These are phyloP conservation scores for Ogataea saltuana DNA, from an alignment of 805 yeast genomes.

Conservation along the genomic window DNA sequence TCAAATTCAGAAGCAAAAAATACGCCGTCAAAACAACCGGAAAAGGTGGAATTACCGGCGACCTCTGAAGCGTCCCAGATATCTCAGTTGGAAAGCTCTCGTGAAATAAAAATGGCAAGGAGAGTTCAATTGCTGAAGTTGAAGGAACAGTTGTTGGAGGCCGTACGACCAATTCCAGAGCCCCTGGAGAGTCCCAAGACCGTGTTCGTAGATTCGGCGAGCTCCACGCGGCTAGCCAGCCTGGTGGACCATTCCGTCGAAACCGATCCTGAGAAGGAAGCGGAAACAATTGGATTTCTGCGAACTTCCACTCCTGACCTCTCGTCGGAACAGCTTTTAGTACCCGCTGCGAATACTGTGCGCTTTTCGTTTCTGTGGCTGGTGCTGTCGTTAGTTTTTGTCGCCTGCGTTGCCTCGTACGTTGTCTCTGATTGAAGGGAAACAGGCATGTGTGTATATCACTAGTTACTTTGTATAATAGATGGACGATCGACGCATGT, in stretches of 20 bases:
- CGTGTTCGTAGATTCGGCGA: no score
- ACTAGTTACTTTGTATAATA: slow-evolving; percentile 2
- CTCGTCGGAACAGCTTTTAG: background rate
- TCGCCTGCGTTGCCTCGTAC: slow-evolving; percentile 9
- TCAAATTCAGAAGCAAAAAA: no score
- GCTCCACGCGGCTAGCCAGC: background rate
- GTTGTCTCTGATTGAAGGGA: slow-evolving; percentile 13
- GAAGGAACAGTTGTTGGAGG: slow-evolving; percentile 7
- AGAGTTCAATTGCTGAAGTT: slow-evolving; percentile 4
- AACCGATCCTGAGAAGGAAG: background rate
- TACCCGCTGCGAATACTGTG: background rate
- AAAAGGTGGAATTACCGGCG: background rate
- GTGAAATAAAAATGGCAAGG: slow-evolving; percentile 3
- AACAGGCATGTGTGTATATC: background rate
- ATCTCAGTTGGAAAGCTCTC: background rate
- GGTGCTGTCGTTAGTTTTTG: background rate
- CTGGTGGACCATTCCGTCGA: background rate
- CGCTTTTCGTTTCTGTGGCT: background rate
- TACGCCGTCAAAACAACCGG: background rate
- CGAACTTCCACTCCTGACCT: slow-evolving; percentile 2
- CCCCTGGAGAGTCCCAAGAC: no score
- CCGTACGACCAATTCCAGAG: background rate
- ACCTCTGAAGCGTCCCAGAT: background rate
- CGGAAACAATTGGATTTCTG: background rate
- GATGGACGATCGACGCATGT: slow-evolving; percentile 19